A percentile compares a stretch with the other conserved stretches of the same genome.
These are phyloP conservation scores for Solanum bulbocastanum DNA, from an alignment of 257 asterid genomes.

Conservation along the genomic window DNA sequence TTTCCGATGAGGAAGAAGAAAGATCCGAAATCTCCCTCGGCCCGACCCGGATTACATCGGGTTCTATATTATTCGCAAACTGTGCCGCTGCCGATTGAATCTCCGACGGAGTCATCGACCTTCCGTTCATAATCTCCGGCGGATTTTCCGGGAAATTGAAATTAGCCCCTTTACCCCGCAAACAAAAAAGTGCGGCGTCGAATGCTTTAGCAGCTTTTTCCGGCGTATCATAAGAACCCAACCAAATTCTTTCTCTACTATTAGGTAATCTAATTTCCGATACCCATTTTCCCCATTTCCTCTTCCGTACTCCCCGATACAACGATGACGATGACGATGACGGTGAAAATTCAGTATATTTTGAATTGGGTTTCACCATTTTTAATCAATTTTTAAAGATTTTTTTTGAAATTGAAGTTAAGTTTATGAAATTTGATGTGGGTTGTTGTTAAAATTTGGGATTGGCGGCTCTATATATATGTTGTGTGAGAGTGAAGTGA, in stretches of 20 bases:
- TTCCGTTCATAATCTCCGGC: constrained; percentile 32
- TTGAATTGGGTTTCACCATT: constrained; percentile 40
- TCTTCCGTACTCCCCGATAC: constrained; percentile 55
- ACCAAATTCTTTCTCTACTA: constrained; percentile 64
- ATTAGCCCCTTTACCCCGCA: constrained; percentile 51
- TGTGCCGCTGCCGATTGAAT: constrained; percentile 63
- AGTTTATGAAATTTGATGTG: not conserved
- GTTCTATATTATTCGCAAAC: constrained; percentile 30
- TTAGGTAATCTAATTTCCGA: constrained; percentile 69
- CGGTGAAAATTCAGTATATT: not conserved
- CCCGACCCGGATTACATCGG: not conserved
- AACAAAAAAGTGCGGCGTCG: constrained; percentile 59
- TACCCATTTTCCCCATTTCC: constrained; percentile 74
- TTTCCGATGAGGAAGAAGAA: constrained; percentile 21
- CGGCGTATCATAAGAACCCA: constrained; percentile 61
- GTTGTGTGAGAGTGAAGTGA: not conserved
- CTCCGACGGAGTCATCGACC: constrained; percentile 42
- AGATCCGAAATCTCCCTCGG: constrained; percentile 17
- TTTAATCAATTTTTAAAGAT: not conserved
- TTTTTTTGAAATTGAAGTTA: not conserved
- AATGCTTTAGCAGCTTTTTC: constrained; percentile 76
- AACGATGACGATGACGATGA: constrained; percentile 22
- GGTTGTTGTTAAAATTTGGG: not conserved
- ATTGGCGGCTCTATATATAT: constrained; percentile 53
- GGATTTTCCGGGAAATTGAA: constrained; percentile 56